These are phyloP conservation scores for Colletotrichum simmondsii DNA, from an alignment of 2,329 filamentous ascomycete species.

Conservation along the genomic window DNA sequence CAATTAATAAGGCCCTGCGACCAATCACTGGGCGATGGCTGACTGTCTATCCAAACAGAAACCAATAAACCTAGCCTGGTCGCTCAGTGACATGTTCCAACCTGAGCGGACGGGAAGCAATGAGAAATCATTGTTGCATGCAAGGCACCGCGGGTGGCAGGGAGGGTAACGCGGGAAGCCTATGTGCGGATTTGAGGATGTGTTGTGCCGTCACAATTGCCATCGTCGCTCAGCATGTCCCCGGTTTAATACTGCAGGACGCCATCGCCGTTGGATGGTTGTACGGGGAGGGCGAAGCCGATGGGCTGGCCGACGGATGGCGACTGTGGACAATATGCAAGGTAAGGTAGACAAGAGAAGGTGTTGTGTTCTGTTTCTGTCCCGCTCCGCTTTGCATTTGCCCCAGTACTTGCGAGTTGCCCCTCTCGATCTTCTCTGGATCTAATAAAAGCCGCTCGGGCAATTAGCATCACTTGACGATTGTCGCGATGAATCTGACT, in stretches of 20 bases:
- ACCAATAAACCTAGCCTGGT: slow-evolving; percentile 25
- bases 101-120: slow-evolving; percentile 31
- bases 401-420: neutral
- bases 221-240: slow-evolving; percentile 9
- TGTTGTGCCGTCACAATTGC: slow-evolving; percentile 20
- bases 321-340: neutral
- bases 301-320: neutral
- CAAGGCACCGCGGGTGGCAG: slow-evolving; percentile 32
- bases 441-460: slow-evolving; percentile 28
- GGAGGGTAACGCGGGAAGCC: slow-evolving; percentile 27
- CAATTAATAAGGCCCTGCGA: neutral
- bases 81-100: slow-evolving; percentile 29
- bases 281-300: slow-evolving; percentile 24
- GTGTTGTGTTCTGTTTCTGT: neutral
- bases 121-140: slow-evolving; percentile 17
- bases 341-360: neutral
- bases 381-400: slow-evolving; percentile 14
- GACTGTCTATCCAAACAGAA: slow-evolving; percentile 6
- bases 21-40: slow-evolving; percentile 22
- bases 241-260: slow-evolving; percentile 1
- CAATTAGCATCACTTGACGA: slow-evolving; percentile 25
- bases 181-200: slow-evolving; percentile 26
- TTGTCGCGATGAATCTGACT: slow-evolving; percentile 3
- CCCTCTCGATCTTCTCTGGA: neutral
- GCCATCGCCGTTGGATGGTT: slow-evolving; percentile 14